These are phyloP conservation scores for Crithidia fasciculata DNA, from an alignment of 208 protist species.

Conservation along the genomic window DNA sequence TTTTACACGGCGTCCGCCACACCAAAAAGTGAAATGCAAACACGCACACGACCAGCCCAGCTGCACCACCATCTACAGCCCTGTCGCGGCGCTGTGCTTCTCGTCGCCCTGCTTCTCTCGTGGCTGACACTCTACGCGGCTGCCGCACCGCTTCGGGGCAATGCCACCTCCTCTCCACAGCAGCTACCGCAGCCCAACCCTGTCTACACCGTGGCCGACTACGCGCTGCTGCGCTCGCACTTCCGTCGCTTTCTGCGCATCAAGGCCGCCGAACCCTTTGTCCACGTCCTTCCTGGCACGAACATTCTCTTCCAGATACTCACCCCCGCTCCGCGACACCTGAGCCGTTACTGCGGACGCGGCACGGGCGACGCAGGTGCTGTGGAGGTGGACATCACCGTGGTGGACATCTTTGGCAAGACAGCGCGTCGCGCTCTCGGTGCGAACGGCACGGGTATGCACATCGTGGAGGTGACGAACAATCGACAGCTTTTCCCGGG, in stretches of 20 bases:
- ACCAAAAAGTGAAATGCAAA: no score
- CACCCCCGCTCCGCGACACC: not conserved
- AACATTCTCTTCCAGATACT: conserved; percentile 7
- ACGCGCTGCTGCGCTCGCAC: not conserved
- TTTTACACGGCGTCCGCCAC: no score
- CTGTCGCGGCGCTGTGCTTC: not conserved
- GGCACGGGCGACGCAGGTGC: not conserved
- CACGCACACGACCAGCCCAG: no score
- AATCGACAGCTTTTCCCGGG: conserved; percentile 20
- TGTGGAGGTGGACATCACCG: not conserved
- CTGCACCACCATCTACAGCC: no score
- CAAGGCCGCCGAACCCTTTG: conserved; percentile 8
- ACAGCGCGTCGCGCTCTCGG: not conserved
- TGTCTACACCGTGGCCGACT: conserved; percentile 1
- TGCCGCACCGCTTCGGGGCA: not conserved
- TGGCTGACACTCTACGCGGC: no score
- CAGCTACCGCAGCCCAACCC: not conserved
- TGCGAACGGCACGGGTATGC: not conserved
- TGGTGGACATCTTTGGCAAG: conserved; percentile 12
- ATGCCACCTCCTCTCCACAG: not conserved
- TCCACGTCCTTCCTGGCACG: not conserved
- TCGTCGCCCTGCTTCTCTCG: not conserved
- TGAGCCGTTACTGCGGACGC: conserved; percentile 4
- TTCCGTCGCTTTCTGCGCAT: not conserved
- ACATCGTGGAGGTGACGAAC: conserved; percentile 7